Percentiles rank a stretch among this genome's conserved stretches.
Conservation (phyloP, 1,284 basidiomycete genomes). For the Cutaneotrichosporon sp. region DNA sequence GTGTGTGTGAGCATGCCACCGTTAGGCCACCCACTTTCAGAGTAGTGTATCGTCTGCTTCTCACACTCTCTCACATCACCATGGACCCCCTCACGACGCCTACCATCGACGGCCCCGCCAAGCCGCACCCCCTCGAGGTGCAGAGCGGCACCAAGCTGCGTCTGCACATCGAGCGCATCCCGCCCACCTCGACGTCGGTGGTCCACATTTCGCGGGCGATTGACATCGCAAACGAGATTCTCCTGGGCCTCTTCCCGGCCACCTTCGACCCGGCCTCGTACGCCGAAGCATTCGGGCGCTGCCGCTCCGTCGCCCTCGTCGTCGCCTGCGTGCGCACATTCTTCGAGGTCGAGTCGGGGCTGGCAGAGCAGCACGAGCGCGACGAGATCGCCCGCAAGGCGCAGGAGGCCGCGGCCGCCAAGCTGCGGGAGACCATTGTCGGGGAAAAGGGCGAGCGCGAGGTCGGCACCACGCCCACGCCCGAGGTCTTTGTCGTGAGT, state of each 20-base stretch:
- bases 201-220: neutral
- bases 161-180: neutral
- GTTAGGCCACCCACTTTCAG: too few relatives aligned
- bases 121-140: neutral
- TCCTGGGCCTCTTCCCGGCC: neutral
- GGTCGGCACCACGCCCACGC: neutral
- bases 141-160: slow-evolving; percentile 3
- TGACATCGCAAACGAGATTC: slow-evolving; percentile 1
- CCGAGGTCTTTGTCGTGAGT: neutral
- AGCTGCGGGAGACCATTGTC: neutral
- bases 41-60: too few relatives aligned
- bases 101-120: neutral
- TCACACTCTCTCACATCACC: neutral
- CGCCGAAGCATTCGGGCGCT: neutral
- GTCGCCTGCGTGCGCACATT: neutral
- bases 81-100: neutral
- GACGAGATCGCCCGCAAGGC: neutral
- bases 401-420: neutral
- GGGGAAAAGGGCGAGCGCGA: too few relatives aligned
- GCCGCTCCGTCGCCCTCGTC: neutral
- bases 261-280: neutral
- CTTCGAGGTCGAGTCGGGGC: neutral
- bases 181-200: neutral
- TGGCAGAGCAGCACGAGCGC: neutral
- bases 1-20: too few relatives aligned